These are phyloP conservation scores for Bipolaris zeicola DNA, from an alignment of 2,329 filamentous ascomycete genomes.

Conservation along the genomic window DNA sequence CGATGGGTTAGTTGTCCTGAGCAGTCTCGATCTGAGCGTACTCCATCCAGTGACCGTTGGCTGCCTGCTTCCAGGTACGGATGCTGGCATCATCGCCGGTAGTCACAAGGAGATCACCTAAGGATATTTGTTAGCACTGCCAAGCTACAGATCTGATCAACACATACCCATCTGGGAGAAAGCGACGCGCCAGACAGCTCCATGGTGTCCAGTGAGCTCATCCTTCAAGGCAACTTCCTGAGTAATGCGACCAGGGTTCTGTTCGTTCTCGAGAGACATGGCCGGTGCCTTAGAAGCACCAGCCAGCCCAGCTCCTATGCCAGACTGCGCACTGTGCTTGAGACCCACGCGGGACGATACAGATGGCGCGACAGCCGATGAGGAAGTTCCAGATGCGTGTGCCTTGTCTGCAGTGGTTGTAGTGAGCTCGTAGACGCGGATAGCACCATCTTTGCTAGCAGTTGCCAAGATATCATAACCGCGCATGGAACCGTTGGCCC, in stretches of 20 bases:
- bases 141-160: too few species aligned
- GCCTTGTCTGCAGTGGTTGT: slow-evolving; percentile 58
- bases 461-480: slow-evolving; percentile 91
- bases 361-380: slow-evolving; percentile 20
- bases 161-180: slow-evolving; percentile 61
- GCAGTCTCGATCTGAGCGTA: slow-evolving; percentile 55
- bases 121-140: slow-evolving; percentile 44
- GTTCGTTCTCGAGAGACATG: slow-evolving; percentile 60
- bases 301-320: slow-evolving; percentile 60
- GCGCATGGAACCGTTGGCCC: slow-evolving; percentile 88
- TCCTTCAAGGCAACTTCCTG: slow-evolving; percentile 69
- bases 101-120: slow-evolving; percentile 74
- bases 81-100: slow-evolving; percentile 75
- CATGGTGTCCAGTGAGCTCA: slow-evolving; percentile 69
- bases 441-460: slow-evolving; percentile 87
- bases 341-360: slow-evolving; percentile 32
- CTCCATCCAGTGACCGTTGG: slow-evolving; percentile 56
- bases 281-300: slow-evolving; percentile 50
- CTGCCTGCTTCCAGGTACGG: slow-evolving; percentile 57
- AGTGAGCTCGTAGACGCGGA: slow-evolving; percentile 84
- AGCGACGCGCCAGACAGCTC: slow-evolving; percentile 75
- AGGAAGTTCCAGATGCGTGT: slow-evolving; percentile 29
- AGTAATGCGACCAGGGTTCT: slow-evolving; percentile 67
- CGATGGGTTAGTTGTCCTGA: slow-evolving; percentile 30
- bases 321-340: slow-evolving; percentile 52